Conservation (phyloP, 2,329 filamentous ascomycete species). For the Moelleriella libera region DNA sequence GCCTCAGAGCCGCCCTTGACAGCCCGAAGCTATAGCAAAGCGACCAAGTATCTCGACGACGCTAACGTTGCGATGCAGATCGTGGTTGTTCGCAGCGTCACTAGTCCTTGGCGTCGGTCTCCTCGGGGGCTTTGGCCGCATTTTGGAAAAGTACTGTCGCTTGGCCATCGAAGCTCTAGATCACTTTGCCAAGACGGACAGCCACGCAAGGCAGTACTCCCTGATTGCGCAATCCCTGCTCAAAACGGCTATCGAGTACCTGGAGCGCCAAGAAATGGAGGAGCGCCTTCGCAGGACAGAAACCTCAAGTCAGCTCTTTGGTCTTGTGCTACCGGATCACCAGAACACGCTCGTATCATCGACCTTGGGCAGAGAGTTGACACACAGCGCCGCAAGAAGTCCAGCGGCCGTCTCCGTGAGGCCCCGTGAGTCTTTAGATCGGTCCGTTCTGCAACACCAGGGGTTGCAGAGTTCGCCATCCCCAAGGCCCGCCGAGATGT, state of each 20-base stretch:
- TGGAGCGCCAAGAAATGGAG: constrained; percentile 31
- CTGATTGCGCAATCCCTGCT: constrained; percentile 38
- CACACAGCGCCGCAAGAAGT: not conserved
- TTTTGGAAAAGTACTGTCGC: constrained; percentile 34
- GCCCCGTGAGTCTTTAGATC: constrained; percentile 12
- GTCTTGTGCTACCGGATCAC: constrained; percentile 18
- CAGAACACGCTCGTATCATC: not conserved
- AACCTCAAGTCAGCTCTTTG: constrained; percentile 36
- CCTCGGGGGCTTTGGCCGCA: constrained; percentile 35
- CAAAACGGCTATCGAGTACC: constrained; percentile 27
- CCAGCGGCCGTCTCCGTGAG: constrained; percentile 5
- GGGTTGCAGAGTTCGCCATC: constrained; percentile 13
- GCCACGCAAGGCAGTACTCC: constrained; percentile 37
- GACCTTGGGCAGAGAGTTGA: too few species aligned
- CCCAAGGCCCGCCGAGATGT: constrained; percentile 19
- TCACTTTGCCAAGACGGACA: constrained; percentile 32
- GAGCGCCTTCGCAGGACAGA: constrained; percentile 33
- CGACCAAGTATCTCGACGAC: too few species aligned
- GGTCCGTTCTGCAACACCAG: constrained; percentile 8
- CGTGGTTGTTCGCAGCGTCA: constrained; percentile 39
- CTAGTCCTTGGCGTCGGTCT: constrained; percentile 37
- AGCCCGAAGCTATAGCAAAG: too few species aligned
- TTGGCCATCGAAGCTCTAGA: constrained; percentile 33
- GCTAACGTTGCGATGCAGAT: constrained; percentile 15
- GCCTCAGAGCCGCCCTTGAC: too few species aligned